Percentiles rank a stretch among this genome's conserved stretches.
These are phyloP conservation scores for Xylaria grammica DNA, from an alignment of 495 filamentous ascomycete genomes.

Conservation along the genomic window DNA sequence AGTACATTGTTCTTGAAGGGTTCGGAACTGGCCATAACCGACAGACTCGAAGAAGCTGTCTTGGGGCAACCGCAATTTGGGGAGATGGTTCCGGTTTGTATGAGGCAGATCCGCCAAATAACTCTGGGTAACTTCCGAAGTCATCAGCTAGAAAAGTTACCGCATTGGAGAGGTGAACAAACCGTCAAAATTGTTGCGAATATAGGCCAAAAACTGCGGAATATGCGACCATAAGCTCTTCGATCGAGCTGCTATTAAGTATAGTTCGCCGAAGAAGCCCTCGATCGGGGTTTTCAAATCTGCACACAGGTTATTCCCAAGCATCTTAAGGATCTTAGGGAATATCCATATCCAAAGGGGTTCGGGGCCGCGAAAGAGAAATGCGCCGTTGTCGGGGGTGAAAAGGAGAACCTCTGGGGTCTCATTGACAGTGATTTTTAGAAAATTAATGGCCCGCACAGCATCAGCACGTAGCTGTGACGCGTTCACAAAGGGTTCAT, in stretches of 20 bases:
- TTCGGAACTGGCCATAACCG: constrained; percentile 5
- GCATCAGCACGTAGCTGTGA: constrained; percentile 65
- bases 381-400: constrained; percentile 39
- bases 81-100: constrained; percentile 25
- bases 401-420: constrained; percentile 73
- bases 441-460: constrained; percentile 65
- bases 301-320: constrained; percentile 52
- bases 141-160: constrained; percentile 20
- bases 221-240: constrained; percentile 53
- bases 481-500: constrained; percentile 65
- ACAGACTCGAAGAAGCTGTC: constrained; percentile 26
- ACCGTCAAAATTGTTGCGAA: constrained; percentile 49
- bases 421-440: constrained; percentile 73
- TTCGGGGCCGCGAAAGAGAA: constrained; percentile 56
- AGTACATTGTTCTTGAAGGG: constrained; percentile 33
- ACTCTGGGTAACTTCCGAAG: constrained; percentile 10
- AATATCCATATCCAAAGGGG: constrained; percentile 84
- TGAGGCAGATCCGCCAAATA: constrained; percentile 22
- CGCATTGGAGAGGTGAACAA: constrained; percentile 27
- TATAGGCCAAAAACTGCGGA: constrained; percentile 47
- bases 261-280: constrained; percentile 52
- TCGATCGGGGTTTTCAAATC: constrained; percentile 54
- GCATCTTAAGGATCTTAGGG: constrained; percentile 62
- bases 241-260: constrained; percentile 43
- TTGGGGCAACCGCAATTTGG: constrained; percentile 31